Base-by-base conservation (phyloP, 2,329 filamentous ascomycete species). In the Apiospora hydei region DNA sequence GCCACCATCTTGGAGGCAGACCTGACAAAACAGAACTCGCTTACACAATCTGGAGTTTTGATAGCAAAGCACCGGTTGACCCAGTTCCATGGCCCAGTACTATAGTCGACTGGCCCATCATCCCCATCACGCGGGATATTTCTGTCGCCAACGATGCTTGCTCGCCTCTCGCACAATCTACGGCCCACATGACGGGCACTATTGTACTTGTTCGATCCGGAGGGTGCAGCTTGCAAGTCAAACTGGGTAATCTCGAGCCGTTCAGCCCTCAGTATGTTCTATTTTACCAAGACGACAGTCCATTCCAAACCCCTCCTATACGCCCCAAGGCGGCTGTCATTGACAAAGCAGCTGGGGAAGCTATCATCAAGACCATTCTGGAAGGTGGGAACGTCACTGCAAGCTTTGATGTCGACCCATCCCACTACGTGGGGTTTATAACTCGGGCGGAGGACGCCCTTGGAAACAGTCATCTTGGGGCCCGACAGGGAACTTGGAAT, bases 391-490 rank as follows among this genome's bases (percentile, higher is more conserved):
- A 78, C 1, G 79, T 81, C 26, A 81, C 78, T 0, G 79, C 75
- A 4, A 76, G 79, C 53, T 82, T 83, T 69, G 77, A 74, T 16
- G 74, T 73, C 11, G 69, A 69, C 24, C 30, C 30, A 24, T 16
- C 61, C 6, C 73, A 77, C 47, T 77, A 76, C 53, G 75, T 76
- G 16, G 75, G 0, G 49, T 77, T 34, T 73, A 73, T 46, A 76
- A 77, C 44, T 70, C 76, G 13, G 76, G 74, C 24, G 70, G 71
- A 18, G 77, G 76, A 14, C 73, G 73, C 10, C 76, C 77, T 10
- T 73, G 74, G 3, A 30, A 57, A 10, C 85, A 78, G 70, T 83
- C 80, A 41, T 82, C 81, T 72, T 84, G 83, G 83, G 82, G 82
- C 13, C 82, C 82, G 4, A 81, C 77, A 2, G 81, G 80, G 74